These are phyloP conservation scores for Groenewaldozyma salmanticensis DNA, from an alignment of 805 yeast genomes.

Conservation along the genomic window DNA sequence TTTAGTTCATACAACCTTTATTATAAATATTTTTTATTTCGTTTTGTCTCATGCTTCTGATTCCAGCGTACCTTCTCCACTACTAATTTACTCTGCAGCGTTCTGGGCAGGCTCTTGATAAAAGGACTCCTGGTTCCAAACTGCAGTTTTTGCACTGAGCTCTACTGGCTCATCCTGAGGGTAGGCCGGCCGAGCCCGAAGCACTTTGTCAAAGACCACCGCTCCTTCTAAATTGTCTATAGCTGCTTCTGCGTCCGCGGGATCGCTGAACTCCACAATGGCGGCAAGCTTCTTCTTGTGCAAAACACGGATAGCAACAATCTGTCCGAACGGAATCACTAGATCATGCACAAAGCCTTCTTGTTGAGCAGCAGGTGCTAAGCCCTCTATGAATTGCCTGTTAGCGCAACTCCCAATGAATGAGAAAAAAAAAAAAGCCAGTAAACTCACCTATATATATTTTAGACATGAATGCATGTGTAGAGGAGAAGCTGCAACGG, in stretches of 20 bases:
- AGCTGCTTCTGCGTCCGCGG: constrained; percentile 26
- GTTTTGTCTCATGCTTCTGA: background rate
- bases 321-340: constrained; percentile 26
- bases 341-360: constrained; percentile 16
- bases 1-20: too few relatives aligned
- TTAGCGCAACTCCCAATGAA: too few relatives aligned
- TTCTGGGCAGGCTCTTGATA: too few relatives aligned
- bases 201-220: constrained; percentile 15
- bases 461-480: too few relatives aligned
- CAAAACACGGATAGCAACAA: constrained; percentile 15
- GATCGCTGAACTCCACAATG: constrained; percentile 20
- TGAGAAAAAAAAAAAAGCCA: too few relatives aligned
- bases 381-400: too few relatives aligned
- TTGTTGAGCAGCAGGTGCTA: too few relatives aligned
- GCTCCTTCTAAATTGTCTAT: constrained; percentile 26
- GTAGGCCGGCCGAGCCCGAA: background rate
- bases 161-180: background rate
- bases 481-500: too few relatives aligned
- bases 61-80: too few relatives aligned
- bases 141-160: background rate
- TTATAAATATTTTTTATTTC: background rate
- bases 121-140: background rate
- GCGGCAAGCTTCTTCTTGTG: constrained; percentile 22
- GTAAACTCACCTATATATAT: too few relatives aligned
- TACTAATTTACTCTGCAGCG: too few relatives aligned